These are phyloP conservation scores for Coelastrella sp. DNA, from an alignment of 139 green algal genomes.

Conservation along the genomic window DNA sequence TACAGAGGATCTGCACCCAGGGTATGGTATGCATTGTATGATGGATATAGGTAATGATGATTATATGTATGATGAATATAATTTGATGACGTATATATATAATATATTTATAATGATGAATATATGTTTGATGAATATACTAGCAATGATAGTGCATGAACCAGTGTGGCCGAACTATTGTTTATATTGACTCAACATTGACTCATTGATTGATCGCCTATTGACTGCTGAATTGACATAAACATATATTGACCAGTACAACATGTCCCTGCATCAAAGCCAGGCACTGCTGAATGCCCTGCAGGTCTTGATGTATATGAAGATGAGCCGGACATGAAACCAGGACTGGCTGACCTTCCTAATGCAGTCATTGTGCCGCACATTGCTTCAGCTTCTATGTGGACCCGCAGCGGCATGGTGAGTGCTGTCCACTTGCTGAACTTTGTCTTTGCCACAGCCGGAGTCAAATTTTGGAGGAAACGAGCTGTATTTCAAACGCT, in stretches of 20 bases:
- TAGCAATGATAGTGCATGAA: too few species aligned
- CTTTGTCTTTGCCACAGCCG: not conserved
- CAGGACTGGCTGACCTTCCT: conserved; percentile 87
- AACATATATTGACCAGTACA: conserved; percentile 97
- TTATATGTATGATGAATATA: too few species aligned
- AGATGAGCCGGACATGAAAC: conserved; percentile 96
- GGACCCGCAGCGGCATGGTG: conserved; percentile 92
- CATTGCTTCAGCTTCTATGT: conserved; percentile 96
- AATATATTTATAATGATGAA: too few species aligned
- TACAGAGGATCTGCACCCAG: too few species aligned
- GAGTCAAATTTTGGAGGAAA: not conserved
- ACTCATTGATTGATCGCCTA: too few species aligned
- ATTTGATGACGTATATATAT: too few species aligned
- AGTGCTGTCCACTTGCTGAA: not conserved
- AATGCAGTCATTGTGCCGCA: conserved; percentile 99
- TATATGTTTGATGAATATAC: too few species aligned
- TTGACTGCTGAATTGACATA: too few species aligned
- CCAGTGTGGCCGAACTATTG: too few species aligned
- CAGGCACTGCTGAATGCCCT: conserved; percentile 77
- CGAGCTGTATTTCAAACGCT: too few species aligned
- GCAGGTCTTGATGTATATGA: conserved; percentile 98
- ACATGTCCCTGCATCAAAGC: conserved; percentile 95
- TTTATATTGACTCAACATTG: too few species aligned
- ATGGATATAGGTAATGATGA: too few species aligned
- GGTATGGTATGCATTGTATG: not conserved